phyloP scores from a whole-genome alignment of 2,329 filamentous ascomycete genomes.

The Colletotrichum echinochloae region DNA sequence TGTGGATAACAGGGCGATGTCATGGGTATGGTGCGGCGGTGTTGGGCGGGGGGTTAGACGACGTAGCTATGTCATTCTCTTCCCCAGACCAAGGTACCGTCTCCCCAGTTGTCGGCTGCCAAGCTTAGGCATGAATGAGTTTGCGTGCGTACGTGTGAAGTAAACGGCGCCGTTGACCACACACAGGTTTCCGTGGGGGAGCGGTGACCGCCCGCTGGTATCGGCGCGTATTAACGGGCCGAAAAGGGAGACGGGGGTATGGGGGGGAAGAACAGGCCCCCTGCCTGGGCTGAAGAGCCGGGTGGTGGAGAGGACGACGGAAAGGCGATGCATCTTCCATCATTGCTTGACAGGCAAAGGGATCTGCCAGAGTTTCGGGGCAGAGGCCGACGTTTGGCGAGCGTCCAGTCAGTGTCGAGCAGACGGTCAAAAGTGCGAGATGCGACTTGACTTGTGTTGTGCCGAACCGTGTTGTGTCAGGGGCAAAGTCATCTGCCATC shows the following conservation, averaged over 20 bases:
- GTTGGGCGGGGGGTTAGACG: slow-evolving; percentile 1
- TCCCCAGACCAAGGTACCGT: not conserved
- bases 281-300: slow-evolving; percentile 4
- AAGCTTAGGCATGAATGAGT: not conserved
- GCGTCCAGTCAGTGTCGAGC: not conserved
- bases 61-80: not conserved
- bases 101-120: not conserved
- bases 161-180: not conserved
- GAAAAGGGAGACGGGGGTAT: slow-evolving; percentile 13
- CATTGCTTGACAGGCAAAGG: not conserved
- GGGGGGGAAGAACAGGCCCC: not conserved
- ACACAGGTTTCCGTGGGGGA: not conserved
- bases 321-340: not conserved
- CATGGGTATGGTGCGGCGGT: slow-evolving; percentile 31
- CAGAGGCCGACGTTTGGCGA: not conserved
- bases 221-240: slow-evolving; percentile 29
- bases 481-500: not conserved
- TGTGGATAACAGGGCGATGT: slow-evolving; percentile 31
- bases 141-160: not conserved
- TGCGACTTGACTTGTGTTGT: not conserved
- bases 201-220: slow-evolving; percentile 25
- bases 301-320: slow-evolving; percentile 2
- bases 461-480: not conserved
- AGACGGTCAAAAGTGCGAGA: not conserved
- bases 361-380: slow-evolving; percentile 6